Evolutionary conservation across 495 filamentous ascomycete genomes (phyloP), one percentile per base, ranked within the genome.

Genomic region (Aspergillus baeticus): DNA sequence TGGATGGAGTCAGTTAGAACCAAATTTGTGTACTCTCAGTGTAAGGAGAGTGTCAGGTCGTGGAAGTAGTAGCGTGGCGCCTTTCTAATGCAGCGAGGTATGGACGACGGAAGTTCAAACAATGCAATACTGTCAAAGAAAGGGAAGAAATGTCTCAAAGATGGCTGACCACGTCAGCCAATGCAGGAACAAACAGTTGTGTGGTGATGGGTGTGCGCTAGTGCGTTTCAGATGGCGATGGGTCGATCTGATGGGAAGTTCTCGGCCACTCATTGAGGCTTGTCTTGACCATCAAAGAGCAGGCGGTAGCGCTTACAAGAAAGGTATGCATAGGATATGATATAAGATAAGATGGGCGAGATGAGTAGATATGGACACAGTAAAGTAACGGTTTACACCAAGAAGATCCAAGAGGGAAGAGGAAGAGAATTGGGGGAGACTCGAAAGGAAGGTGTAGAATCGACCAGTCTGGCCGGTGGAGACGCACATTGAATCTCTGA

Each of bases 161-260:
- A 22, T 6, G 33, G 47, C 47, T 15, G 47, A 50, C 47, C 47
- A 50, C 47, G 47, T 50, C 47, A 50, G 26, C 26, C 23, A 34
- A 22, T 50, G 47, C 47, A 50, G 47, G 46, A 35, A 49, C 46
- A 49, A 22, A 33, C 46, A 23, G 7, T 10, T 29, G 26, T 29
- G 26, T 10, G 23, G 41, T 29, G 22, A 21, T 45, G 42, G 42
- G 21, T 26, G 21, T 23, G 20, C 8, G 20, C 8, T 35, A 22
- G 46, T 34, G 46, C 14, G 46, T 49, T 49, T 49, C 46, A 49
- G 17, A 14, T 36, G 46, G n/a, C 31, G 46, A 33, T 34, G 26
- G 44, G 14, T 34, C 26, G 26, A 14, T 6, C 7, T 20, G 20
- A 4, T 6, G 18, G 18, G 20, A 23, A 29, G 8, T 17, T 23